phyloP scores from a whole-genome alignment of 1,284 basidiomycete species.

The Sanguinoderma infundibulare region DNA sequence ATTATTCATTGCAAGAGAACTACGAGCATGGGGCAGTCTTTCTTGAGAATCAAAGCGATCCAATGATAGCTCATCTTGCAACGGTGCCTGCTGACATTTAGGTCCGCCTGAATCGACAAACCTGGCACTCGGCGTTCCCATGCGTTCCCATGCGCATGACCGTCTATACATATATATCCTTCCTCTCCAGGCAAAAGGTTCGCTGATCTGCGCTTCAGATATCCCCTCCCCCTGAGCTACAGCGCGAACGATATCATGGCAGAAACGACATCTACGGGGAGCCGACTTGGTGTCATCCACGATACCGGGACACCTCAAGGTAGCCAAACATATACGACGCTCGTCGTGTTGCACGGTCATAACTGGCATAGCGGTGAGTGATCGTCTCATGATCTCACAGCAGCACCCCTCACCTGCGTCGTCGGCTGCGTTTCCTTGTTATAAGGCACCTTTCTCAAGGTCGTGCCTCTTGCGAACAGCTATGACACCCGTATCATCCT shows the following conservation, averaged over 20 bases:
- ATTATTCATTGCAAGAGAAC: too few relatives aligned
- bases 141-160: too few relatives aligned
- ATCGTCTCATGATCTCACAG: neutral
- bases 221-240: neutral
- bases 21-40: too few relatives aligned
- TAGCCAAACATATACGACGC: conserved; percentile 12
- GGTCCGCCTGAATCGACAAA: too few relatives aligned
- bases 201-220: neutral
- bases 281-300: neutral
- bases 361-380: conserved; percentile 20
- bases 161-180: too few relatives aligned
- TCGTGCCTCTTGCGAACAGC: conserved; percentile 7
- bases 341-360: conserved; percentile 19
- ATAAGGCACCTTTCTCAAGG: conserved; percentile 32
- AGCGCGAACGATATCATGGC: neutral
- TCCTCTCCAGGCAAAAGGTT: too few relatives aligned
- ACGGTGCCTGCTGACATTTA: too few relatives aligned
- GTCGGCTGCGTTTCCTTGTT: too few relatives aligned
- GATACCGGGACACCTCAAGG: conserved; percentile 14
- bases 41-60: too few relatives aligned
- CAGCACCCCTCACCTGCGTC: too few relatives aligned
- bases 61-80: too few relatives aligned
- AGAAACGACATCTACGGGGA: neutral
- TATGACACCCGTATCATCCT: conserved; percentile 8
- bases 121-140: too few relatives aligned